Evolutionary conservation across 1,284 basidiomycete species (phyloP).

Genomic region (Sporisorium scitamineum): DNA sequence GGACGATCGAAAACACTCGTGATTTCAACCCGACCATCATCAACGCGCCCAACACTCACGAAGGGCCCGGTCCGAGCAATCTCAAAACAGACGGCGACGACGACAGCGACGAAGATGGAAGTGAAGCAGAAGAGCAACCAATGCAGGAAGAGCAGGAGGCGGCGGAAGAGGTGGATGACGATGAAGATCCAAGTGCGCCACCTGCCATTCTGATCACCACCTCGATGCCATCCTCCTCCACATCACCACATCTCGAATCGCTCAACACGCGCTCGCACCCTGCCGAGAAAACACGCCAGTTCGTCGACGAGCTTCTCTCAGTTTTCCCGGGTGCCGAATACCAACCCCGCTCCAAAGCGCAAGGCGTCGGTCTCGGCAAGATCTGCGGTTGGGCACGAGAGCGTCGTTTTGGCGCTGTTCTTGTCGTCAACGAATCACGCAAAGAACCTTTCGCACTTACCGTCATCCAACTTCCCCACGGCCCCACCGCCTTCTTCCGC

Average conservation of each 20-base stretch:
- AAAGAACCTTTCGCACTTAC: constrained; percentile 85
- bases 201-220: constrained; percentile 66
- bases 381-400: constrained; percentile 94
- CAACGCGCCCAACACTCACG: constrained; percentile 65
- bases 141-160: constrained; percentile 63
- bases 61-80: constrained; percentile 71
- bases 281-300: constrained; percentile 70
- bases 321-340: constrained; percentile 96
- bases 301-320: constrained; percentile 84
- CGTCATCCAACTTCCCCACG: constrained; percentile 86
- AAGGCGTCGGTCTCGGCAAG: constrained; percentile 90
- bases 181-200: constrained; percentile 58
- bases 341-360: constrained; percentile 87
- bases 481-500: constrained; percentile 96
- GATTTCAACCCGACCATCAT: constrained; percentile 85
- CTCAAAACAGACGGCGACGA: constrained; percentile 10
- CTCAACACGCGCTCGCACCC: constrained; percentile 75
- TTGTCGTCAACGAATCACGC: constrained; percentile 92
- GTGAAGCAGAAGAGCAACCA: constrained; percentile 46
- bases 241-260: constrained; percentile 57
- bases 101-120: constrained; percentile 15
- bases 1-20: constrained; percentile 92
- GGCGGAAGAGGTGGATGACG: constrained; percentile 52
- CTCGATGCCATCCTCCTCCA: constrained; percentile 63
- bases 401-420: constrained; percentile 85